These are phyloP conservation scores for Leccinum fallax DNA, from an alignment of 1,284 basidiomycete genomes.

Conservation along the genomic window DNA sequence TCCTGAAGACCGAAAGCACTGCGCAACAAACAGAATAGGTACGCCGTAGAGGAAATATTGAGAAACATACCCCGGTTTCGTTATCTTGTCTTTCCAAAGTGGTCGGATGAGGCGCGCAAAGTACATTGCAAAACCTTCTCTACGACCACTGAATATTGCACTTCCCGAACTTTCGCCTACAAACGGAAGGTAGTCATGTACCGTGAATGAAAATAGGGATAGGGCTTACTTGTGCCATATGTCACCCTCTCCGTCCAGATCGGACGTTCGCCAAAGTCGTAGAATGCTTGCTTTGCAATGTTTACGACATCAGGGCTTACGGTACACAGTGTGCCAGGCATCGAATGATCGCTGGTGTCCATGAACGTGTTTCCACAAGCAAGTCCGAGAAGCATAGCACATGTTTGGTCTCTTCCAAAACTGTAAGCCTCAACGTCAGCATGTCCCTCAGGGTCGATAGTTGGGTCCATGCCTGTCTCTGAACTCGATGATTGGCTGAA, in stretches of 20 bases:
- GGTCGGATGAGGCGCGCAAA: slow-evolving; percentile 85
- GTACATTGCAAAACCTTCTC: slow-evolving; percentile 89
- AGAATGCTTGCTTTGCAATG: slow-evolving; percentile 79
- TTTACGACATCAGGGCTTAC: slow-evolving; percentile 62
- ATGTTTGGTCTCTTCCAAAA: slow-evolving; percentile 87
- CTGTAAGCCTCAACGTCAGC: slow-evolving; percentile 41
- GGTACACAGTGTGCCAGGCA: slow-evolving; percentile 51
- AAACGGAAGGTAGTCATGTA: slow-evolving; percentile 3
- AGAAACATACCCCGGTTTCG: slow-evolving; percentile 53
- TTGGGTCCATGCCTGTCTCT: slow-evolving; percentile 58
- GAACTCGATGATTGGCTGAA: slow-evolving; percentile 73
- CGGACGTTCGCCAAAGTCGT: slow-evolving; percentile 82
- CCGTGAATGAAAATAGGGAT: slow-evolving; percentile 16
- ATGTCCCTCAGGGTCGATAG: slow-evolving; percentile 3
- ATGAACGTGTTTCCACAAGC: slow-evolving; percentile 78
- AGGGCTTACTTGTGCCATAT: slow-evolving; percentile 58
- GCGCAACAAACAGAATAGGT: slow-evolving; percentile 2
- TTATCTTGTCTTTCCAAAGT: slow-evolving; percentile 85
- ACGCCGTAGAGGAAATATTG: background rate
- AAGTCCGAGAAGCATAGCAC: slow-evolving; percentile 86
- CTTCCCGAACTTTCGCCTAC: slow-evolving; percentile 70
- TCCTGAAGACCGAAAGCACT: slow-evolving; percentile 52
- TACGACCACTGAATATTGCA: slow-evolving; percentile 82
- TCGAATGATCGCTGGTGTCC: slow-evolving; percentile 50
- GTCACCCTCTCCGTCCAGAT: slow-evolving; percentile 78